Evolutionary conservation across 208 protist genomes (phyloP), one percentile per base, ranked within the genome.

Genomic region (Trypanosoma cruzi): DNA sequence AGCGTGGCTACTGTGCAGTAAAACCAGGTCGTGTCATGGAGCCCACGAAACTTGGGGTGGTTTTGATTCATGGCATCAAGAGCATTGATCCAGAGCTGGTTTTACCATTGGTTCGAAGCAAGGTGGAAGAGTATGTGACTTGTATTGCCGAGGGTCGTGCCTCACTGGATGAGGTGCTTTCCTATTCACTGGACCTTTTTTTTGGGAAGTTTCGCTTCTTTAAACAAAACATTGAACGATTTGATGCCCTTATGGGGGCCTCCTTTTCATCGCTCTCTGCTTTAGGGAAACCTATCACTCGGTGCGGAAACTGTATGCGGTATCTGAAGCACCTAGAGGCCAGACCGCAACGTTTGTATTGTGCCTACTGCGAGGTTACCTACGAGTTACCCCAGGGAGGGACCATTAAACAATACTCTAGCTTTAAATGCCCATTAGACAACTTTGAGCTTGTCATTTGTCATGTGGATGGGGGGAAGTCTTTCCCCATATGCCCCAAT

Each of bases 41-140:
- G 62, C 96, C 97, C 6, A 98, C 96, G 16, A 94, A 96, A 79
- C 84, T 99, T 16, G 97, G 97, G 10, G 89, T 98, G 8, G 81
- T 95, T 20, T 86, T 98, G 7, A 82, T 98, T 49, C 92, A 98
- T 64, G 94, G 94, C 50, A 98, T 97, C 69, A 89, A 93, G 74
- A 80, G 80, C 8, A 99, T 99, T 64, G 97, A 99, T 68, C 79
- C 85, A 0, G 96, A 99, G 54, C 77, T 99, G 4, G 93, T 98
- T 60, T 75, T 96, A 32, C 97, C 97, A 2, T 69, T 90, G 0
- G 94, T 99, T 16, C 82, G 97, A 60, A 80, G 86, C 32, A 73
- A 93, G 22, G 95, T 99, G 42, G 97, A 99, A 79, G 82, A 91
- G 78, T 92, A 97, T 72, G 89, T 98, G 2, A 95, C 79, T 3